Base-by-base conservation (phyloP, 257 asterid genomes). In the Solanum peruvianum region DNA sequence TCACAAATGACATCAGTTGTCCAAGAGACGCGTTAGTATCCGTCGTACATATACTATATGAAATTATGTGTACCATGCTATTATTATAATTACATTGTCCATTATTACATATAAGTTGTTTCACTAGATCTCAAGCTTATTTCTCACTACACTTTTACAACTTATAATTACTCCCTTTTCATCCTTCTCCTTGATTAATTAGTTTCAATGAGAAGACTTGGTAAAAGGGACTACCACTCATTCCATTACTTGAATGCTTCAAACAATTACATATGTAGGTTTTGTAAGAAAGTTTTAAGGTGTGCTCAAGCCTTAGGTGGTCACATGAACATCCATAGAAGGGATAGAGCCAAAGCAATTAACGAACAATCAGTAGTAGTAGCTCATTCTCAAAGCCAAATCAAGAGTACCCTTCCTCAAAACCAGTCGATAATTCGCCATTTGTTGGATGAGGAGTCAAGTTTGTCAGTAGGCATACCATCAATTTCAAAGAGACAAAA, bases 401-500 rank as follows among this genome's bases (percentile, higher is more conserved):
- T 14, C n/a, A 71, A 71, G 27, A 71, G 14, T 73, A 27, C 18
- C 6, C 60, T 73, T 33, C 39, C 29, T 72, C 47, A 72, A n/a
- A 39, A 56, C 11, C 20, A 21, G 25, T 37, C 82, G 82, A 23
- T 72, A 35, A 18, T 72, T 73, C 21, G 44, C 82, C 82, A 2
- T 71, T 71, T 31, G 78, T 33, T 71, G 45, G 78, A 71, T 33
- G 44, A 33, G 20, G 81, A 23, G n/a, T 11, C 47, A 37, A 9
- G 14, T 73, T 23, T 13, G 9, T 37, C 82, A 21, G 49, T 20
- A 72, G 31, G 49, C 7, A 11, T 37, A 37, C 23, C 81, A 37
- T 83, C 84, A 37, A 37, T 37, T 37, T 37, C 39, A 37, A 93
- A 94, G 90, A 90, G 92, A 83, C 86, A 56, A 7, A 92, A 87